A percentile compares a stretch with the other conserved stretches of the same genome.
phyloP scores from a whole-genome alignment of 2,329 filamentous ascomycete genomes.

The Arthroderma sp. region DNA sequence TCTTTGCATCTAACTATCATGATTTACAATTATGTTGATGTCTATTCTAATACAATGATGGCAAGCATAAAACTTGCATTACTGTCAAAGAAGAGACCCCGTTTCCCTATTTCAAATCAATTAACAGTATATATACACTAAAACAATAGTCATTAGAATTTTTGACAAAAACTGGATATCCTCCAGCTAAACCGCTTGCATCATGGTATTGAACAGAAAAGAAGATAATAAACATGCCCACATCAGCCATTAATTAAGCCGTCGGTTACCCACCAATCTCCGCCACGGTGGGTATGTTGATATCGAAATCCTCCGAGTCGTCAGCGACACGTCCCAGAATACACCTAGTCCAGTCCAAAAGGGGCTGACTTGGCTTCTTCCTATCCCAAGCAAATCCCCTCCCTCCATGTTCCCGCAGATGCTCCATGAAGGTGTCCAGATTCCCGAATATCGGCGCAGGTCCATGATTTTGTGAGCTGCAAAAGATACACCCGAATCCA shows the following conservation, averaged over 20 bases:
- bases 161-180: not conserved
- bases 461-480: slow-evolving; percentile 28
- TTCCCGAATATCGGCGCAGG: slow-evolving; percentile 29
- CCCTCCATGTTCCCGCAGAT: slow-evolving; percentile 27
- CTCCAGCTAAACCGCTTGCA: not conserved
- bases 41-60: not conserved
- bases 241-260: not conserved
- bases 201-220: not conserved
- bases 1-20: not conserved
- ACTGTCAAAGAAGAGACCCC: not conserved
- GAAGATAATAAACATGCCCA: not conserved
- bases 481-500: slow-evolving; percentile 38
- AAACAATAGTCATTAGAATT: not conserved
- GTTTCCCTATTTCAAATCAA: not conserved
- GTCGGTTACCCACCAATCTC: slow-evolving; percentile 8
- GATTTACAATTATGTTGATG: not conserved
- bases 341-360: slow-evolving; percentile 34
- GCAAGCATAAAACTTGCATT: not conserved
- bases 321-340: slow-evolving; percentile 31
- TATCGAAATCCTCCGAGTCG: slow-evolving; percentile 36
- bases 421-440: slow-evolving; percentile 34
- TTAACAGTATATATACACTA: not conserved
- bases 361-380: slow-evolving; percentile 24
- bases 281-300: slow-evolving; percentile 30
- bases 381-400: slow-evolving; percentile 19